Evolutionary conservation across 805 yeast species (phyloP).

Genomic region (Wickerhamomyces chaumierensis): DNA sequence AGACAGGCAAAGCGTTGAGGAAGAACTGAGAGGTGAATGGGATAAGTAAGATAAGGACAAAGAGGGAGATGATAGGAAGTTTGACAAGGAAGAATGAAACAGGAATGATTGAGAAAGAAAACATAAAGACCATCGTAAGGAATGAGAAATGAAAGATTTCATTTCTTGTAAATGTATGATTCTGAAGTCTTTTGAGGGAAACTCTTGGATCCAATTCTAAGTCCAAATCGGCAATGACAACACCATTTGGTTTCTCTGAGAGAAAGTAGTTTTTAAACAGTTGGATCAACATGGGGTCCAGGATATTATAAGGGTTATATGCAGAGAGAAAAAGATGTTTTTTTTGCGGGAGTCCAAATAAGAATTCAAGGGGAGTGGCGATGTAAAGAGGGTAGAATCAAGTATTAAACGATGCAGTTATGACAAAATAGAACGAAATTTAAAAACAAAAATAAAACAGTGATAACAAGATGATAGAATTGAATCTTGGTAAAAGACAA

Average conservation of each 20-base stretch:
- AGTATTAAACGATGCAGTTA: no score
- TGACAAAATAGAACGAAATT: no score
- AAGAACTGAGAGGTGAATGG: constrained; percentile 83
- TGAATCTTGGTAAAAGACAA: no score
- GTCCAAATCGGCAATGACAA: constrained; percentile 37
- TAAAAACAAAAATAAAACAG: no score
- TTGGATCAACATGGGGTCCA: constrained; percentile 13
- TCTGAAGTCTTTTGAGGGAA: constrained; percentile 29
- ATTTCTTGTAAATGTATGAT: constrained; percentile 28
- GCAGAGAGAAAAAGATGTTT: no score
- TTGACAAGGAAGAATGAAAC: constrained; percentile 31
- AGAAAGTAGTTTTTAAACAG: constrained; percentile 41
- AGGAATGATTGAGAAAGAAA: constrained; percentile 50
- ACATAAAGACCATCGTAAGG: constrained; percentile 38
- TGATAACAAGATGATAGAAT: no score
- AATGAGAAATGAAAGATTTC: constrained; percentile 47
- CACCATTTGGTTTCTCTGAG: constrained; percentile 38
- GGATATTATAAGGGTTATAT: background rate
- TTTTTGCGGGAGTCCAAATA: background rate
- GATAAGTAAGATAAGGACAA: constrained; percentile 38
- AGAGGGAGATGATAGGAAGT: constrained; percentile 22
- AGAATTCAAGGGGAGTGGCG: no score
- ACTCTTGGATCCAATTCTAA: constrained; percentile 35
- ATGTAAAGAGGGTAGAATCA: no score
- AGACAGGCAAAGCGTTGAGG: constrained; percentile 70